phyloP scores from a whole-genome alignment of 768 basidiomycete genomes.

The Termitomyces sp. region DNA sequence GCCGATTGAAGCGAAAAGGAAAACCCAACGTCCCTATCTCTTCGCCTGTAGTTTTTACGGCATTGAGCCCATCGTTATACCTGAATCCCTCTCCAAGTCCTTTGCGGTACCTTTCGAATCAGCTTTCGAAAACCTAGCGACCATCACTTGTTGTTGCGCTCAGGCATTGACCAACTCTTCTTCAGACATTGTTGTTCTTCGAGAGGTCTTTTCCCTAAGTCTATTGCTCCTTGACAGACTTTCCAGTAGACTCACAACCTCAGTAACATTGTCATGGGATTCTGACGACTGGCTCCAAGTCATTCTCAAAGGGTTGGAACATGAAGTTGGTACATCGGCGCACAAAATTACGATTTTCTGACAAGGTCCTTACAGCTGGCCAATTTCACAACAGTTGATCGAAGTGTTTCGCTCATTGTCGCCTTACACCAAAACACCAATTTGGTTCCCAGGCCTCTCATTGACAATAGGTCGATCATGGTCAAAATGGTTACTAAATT shows the following conservation, averaged over 20 bases:
- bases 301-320: slow-evolving; percentile 48
- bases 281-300: slow-evolving; percentile 57
- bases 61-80: slow-evolving; percentile 24
- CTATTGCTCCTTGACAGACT: slow-evolving; percentile 49
- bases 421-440: slow-evolving; percentile 45
- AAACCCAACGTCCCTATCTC: slow-evolving; percentile 35
- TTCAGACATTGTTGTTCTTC: slow-evolving; percentile 26
- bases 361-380: slow-evolving; percentile 32
- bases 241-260: slow-evolving; percentile 35
- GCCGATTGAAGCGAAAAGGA: slow-evolving; percentile 24
- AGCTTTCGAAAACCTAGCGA: slow-evolving; percentile 49
- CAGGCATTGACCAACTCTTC: slow-evolving; percentile 25
- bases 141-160: slow-evolving; percentile 43
- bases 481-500: slow-evolving; percentile 62
- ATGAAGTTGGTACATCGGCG: slow-evolving; percentile 38
- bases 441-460: slow-evolving; percentile 45
- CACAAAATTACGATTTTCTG: background rate
- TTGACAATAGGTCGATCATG: slow-evolving; percentile 54
- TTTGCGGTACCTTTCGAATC: slow-evolving; percentile 48
- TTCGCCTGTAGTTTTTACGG: slow-evolving; percentile 65
- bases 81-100: slow-evolving; percentile 17
- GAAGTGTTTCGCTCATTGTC: slow-evolving; percentile 50
- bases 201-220: slow-evolving; percentile 47
- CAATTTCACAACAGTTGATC: slow-evolving; percentile 68
- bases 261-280: slow-evolving; percentile 48